Percentiles rank a stretch among this genome's conserved stretches.
Conservation (phyloP, 345 rosid species). For the Cochlearia excelsa region DNA sequence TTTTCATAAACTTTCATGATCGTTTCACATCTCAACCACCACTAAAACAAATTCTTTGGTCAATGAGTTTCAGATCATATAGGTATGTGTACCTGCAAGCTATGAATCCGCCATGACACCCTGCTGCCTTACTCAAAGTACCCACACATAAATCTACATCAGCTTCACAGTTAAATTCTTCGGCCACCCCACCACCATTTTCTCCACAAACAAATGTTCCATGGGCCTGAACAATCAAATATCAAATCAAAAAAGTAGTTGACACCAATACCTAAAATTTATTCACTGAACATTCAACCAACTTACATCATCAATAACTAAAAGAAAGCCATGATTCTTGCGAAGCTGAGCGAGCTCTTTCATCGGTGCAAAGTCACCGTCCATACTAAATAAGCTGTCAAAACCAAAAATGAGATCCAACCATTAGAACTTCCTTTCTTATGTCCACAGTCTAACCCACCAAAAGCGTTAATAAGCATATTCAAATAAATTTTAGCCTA, state of each 20-base stretch:
- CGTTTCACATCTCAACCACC: background rate
- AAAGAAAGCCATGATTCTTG: conserved; percentile 65
- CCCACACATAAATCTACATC: conserved; percentile 86
- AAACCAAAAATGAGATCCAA: conserved; percentile 24
- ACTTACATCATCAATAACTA: conserved; percentile 91
- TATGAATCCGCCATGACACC: conserved; percentile 96
- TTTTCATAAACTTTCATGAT: conserved; percentile 3
- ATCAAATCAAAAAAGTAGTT: conserved; percentile 5
- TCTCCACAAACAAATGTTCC: conserved; percentile 96
- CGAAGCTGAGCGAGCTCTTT: conserved; percentile 69
- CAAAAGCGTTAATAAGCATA: conserved; percentile 1
- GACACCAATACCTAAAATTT: background rate
- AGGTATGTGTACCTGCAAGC: conserved; percentile 69
- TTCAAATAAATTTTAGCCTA: conserved; percentile 7
- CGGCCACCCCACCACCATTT: conserved; percentile 90
- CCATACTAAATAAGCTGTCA: conserved; percentile 94
- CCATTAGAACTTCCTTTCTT: background rate
- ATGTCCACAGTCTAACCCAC: conserved; percentile 4
- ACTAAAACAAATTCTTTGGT: conserved; percentile 1
- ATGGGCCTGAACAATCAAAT: conserved; percentile 63
- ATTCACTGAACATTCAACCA: conserved; percentile 6
- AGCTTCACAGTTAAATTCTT: conserved; percentile 72
- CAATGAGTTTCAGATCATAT: background rate
- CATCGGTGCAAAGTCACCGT: conserved; percentile 98
- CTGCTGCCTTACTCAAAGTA: conserved; percentile 96